Evolutionary conservation across 1,284 basidiomycete genomes (phyloP), one percentile per base, ranked within the genome.

Genomic region (Ceratorhiza oryzae-sativae): DNA sequence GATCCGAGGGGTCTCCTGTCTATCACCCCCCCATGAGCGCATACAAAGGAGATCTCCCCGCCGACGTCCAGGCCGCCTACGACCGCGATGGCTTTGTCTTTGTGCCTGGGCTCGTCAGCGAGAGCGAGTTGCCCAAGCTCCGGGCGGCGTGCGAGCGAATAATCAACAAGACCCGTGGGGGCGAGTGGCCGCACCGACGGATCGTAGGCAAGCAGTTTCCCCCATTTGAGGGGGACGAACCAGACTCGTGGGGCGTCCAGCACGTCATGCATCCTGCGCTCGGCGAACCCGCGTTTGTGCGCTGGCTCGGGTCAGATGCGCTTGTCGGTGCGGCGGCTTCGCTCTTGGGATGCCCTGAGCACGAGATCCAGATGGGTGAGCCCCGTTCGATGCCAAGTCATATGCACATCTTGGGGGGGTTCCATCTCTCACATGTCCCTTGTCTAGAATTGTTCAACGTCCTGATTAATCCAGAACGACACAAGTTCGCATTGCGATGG

Each of bases 141-240:
- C 79, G 82, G 71, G 78, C 77, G 0, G 90, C 91, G 2, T 87
- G 86, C 71, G 83, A 85, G 23, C 80, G 83, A 20, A 85, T 84
- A 1, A 83, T 89, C 23, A 77, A 80, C 32, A 84, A 83, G 45
- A 90, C 91, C 0, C 87, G 92, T 15, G 73, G 81, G 0, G 90
- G 90, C 2, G 75, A 80, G 8, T 94, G 92, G 93, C 81, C 85
- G 0, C 83, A 90, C 75, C 83, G 89, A 1, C 86, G 92, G 53
- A 87, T 88, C 0, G 90, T 94, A 13, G 92, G 93, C 13, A 90
- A 89, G 74, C 91, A 92, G 77, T 94, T 94, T 76, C 92, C 93
- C 0, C 92, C 92, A 0, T 94, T 85, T 77, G 86, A 84, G 60
- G 80, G 85, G 36, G 83, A 83, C 41, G 74, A 74, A 42, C 84